Evolutionary conservation across 495 filamentous ascomycete genomes (phyloP).

Genomic region (Cladorrhinum samala): DNA sequence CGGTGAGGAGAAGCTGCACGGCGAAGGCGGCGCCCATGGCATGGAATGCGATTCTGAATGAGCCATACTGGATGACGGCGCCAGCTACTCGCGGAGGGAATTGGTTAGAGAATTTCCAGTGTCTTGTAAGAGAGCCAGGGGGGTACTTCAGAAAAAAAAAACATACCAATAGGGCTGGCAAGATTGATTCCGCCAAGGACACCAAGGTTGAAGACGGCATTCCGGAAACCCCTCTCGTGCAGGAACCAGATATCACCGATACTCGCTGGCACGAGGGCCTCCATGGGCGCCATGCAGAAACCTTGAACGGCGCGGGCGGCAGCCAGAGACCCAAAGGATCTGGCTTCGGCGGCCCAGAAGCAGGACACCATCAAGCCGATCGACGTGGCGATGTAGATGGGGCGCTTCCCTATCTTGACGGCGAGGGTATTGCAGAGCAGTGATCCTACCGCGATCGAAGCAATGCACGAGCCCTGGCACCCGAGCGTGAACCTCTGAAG

Average conservation of each 20-base stretch:
- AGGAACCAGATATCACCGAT: constrained; percentile 46
- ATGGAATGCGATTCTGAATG: constrained; percentile 29
- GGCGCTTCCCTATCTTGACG: constrained; percentile 6
- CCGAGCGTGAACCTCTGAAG: constrained; percentile 33
- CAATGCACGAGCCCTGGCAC: constrained; percentile 5
- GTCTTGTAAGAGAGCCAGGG: too few relatives aligned
- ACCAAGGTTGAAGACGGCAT: constrained; percentile 18
- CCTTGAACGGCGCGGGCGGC: constrained; percentile 27
- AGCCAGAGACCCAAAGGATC: constrained; percentile 20
- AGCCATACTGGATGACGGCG: constrained; percentile 30
- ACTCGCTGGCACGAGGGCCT: constrained; percentile 50
- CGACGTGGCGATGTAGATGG: constrained; percentile 8
- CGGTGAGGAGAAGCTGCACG: constrained; percentile 29
- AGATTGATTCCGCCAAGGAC: constrained; percentile 35
- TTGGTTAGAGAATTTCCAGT: neutral
- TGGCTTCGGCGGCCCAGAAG: constrained; percentile 13
- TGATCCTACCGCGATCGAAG: constrained; percentile 1
- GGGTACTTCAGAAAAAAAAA: too few relatives aligned
- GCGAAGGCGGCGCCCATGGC: constrained; percentile 40
- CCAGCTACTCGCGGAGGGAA: constrained; percentile 20
- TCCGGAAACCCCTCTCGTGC: constrained; percentile 24
- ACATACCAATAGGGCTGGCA: constrained; percentile 35
- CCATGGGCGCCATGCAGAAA: constrained; percentile 46
- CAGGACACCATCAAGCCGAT: constrained; percentile 16
- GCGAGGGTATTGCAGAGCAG: constrained; percentile 8